Evolutionary conservation across 2,329 filamentous ascomycete genomes (phyloP).

Genomic region (Aspergillus novofumigatus): DNA sequence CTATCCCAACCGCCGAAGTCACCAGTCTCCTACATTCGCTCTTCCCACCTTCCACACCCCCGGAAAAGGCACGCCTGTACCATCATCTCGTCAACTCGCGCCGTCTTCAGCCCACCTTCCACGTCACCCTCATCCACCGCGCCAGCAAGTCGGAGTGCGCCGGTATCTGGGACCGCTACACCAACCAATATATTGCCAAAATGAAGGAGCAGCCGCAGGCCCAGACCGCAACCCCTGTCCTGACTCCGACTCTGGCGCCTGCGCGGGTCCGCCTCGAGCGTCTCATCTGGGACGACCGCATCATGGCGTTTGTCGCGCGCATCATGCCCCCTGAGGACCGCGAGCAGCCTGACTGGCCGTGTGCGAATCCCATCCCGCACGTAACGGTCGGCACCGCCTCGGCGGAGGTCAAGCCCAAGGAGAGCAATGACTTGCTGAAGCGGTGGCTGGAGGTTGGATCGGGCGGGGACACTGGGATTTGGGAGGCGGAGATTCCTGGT

Average conservation of each 20-base stretch:
- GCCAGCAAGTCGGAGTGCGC: constrained; percentile 57
- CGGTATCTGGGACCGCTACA: constrained; percentile 72
- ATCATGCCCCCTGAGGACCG: constrained; percentile 45
- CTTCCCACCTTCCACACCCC: constrained; percentile 55
- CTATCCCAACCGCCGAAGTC: constrained; percentile 50
- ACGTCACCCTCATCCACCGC: constrained; percentile 90
- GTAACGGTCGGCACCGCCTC: constrained; percentile 83
- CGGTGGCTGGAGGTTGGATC: constrained; percentile 65
- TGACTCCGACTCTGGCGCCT: constrained; percentile 31
- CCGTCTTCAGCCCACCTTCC: constrained; percentile 80
- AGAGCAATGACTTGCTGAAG: constrained; percentile 81
- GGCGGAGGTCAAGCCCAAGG: constrained; percentile 75
- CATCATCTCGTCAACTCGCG: constrained; percentile 66
- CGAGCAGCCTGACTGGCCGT: constrained; percentile 56
- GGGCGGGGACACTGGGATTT: constrained; percentile 49
- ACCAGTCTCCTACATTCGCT: constrained; percentile 61
- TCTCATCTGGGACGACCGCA: constrained; percentile 75
- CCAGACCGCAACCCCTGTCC: constrained; percentile 13
- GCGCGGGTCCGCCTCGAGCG: constrained; percentile 54
- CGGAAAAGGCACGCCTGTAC: constrained; percentile 64
- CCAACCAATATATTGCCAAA: constrained; percentile 49
- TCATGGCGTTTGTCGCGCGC: constrained; percentile 89
- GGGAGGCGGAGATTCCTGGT: constrained; percentile 51
- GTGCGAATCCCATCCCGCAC: constrained; percentile 74
- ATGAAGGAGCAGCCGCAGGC: constrained; percentile 25